Conservation (phyloP, 768 basidiomycete genomes). For the Stropharia rugosoannulata region DNA sequence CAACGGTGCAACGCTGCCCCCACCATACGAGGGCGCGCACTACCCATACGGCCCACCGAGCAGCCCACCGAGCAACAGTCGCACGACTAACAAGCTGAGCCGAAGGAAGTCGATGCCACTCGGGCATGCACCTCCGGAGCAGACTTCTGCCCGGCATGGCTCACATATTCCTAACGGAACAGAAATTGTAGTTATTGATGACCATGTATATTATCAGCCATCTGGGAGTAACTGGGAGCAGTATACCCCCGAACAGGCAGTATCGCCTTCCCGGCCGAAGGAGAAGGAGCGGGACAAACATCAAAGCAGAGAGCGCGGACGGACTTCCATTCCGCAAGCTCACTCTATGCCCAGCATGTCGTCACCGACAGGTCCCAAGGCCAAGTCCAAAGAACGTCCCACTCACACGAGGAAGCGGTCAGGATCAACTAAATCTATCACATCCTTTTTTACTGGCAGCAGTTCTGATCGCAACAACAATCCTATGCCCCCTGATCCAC, state of each 20-base stretch:
- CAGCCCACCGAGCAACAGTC: not conserved
- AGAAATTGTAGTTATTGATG: slow-evolving; percentile 15
- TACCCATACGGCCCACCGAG: slow-evolving; percentile 5
- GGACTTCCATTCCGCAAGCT: slow-evolving; percentile 1
- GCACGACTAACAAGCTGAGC: not conserved
- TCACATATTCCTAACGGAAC: slow-evolving; percentile 11
- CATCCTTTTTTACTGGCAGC: slow-evolving; percentile 31
- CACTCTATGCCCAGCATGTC: slow-evolving; percentile 6
- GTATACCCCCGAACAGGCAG: slow-evolving; percentile 12
- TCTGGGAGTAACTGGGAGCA: slow-evolving; percentile 8
- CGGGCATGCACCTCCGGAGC: slow-evolving; percentile 9
- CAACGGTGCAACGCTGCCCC: slow-evolving; percentile 8
- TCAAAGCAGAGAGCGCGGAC: slow-evolving; percentile 10
- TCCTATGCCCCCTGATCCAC: slow-evolving; percentile 15
- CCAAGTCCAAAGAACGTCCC: slow-evolving; percentile 21
- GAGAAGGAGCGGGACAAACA: slow-evolving; percentile 15
- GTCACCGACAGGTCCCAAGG: slow-evolving; percentile 12
- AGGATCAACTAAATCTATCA: slow-evolving; percentile 33
- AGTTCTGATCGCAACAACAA: slow-evolving; percentile 12
- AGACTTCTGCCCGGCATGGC: not conserved
- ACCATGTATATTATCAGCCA: slow-evolving; percentile 16
- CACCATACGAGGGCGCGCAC: slow-evolving; percentile 13
- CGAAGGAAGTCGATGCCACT: slow-evolving; percentile 52
- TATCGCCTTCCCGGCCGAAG: slow-evolving; percentile 8
- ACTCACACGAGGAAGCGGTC: slow-evolving; percentile 29